Evolutionary conservation across 2,329 filamentous ascomycete genomes (phyloP).

Genomic region (Claviceps arundinis): DNA sequence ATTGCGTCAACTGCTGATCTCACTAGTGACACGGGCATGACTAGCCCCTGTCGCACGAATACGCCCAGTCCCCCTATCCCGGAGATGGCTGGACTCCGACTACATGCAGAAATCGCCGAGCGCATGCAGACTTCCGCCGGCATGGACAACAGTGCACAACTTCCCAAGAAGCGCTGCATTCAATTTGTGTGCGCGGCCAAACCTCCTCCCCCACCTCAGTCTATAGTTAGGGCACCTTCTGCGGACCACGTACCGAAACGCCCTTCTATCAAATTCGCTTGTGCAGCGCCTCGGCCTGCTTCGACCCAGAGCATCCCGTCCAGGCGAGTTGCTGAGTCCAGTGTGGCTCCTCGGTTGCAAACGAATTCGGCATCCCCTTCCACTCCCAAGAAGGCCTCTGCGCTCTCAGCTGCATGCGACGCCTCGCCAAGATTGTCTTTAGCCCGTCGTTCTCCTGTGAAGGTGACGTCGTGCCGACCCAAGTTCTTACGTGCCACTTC

Average conservation of each 20-base stretch:
- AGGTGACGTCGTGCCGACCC: slow-evolving; percentile 15
- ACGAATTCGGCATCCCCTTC: slow-evolving; percentile 16
- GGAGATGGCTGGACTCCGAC: slow-evolving; percentile 34
- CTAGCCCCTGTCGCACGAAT: slow-evolving; percentile 75
- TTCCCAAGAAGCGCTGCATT: slow-evolving; percentile 68
- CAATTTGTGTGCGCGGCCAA: slow-evolving; percentile 77
- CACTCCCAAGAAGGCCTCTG: slow-evolving; percentile 18
- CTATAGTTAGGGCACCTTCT: slow-evolving; percentile 20
- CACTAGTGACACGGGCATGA: slow-evolving; percentile 87
- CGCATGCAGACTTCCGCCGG: slow-evolving; percentile 14
- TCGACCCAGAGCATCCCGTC: slow-evolving; percentile 27
- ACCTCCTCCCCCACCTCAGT: slow-evolving; percentile 26
- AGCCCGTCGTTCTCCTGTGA: slow-evolving; percentile 10
- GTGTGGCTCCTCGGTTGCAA: slow-evolving; percentile 5
- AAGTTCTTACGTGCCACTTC: slow-evolving; percentile 39
- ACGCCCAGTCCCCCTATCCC: slow-evolving; percentile 80
- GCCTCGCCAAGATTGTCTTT: slow-evolving; percentile 12
- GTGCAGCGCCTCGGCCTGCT: slow-evolving; percentile 36
- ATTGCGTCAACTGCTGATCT: slow-evolving; percentile 75
- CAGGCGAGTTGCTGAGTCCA: slow-evolving; percentile 9
- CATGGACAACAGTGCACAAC: slow-evolving; percentile 27
- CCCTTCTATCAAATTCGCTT: slow-evolving; percentile 64
- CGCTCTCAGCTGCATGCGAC: slow-evolving; percentile 9
- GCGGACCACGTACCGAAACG: slow-evolving; percentile 34
- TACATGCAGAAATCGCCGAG: slow-evolving; percentile 20